A percentile compares a stretch with the other conserved stretches of the same genome.
These are phyloP conservation scores for Escovopsis sp. DNA, from an alignment of 2,329 filamentous ascomycete genomes.

Conservation along the genomic window DNA sequence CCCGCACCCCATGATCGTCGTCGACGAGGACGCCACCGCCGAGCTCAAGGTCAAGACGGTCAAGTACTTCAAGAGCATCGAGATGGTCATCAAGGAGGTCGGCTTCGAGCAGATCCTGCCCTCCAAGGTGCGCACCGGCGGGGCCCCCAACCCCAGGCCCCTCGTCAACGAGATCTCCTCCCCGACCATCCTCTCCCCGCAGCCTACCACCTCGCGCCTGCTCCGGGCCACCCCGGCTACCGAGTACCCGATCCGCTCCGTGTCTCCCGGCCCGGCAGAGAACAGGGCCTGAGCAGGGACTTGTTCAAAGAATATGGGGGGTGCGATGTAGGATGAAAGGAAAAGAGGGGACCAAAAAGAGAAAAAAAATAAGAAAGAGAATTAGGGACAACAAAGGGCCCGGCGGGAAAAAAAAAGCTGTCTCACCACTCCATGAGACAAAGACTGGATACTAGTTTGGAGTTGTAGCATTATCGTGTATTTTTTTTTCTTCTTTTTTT, in stretches of 20 bases:
- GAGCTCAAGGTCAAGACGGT: slow-evolving; percentile 64
- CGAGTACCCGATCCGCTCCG: slow-evolving; percentile 39
- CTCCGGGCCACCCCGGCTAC: slow-evolving; percentile 39
- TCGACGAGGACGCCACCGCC: slow-evolving; percentile 65
- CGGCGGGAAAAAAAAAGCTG: no score
- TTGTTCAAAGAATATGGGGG: no score
- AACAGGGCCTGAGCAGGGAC: no score
- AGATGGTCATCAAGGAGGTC: slow-evolving; percentile 43
- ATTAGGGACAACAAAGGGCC: neutral
- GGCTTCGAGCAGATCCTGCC: slow-evolving; percentile 42
- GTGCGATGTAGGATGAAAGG: no score
- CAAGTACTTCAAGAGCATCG: slow-evolving; percentile 59
- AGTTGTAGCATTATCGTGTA: no score
- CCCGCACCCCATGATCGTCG: slow-evolving; percentile 67
- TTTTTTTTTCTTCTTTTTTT: no score
- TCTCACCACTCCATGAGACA: no score
- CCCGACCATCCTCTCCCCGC: slow-evolving; percentile 34
- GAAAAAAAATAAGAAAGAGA: neutral
- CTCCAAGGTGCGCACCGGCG: slow-evolving; percentile 39
- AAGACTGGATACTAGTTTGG: no score
- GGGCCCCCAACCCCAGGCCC: slow-evolving; percentile 23
- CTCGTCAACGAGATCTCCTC: slow-evolving; percentile 29
- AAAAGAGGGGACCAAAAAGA: no score
- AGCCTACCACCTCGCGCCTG: slow-evolving; percentile 40
- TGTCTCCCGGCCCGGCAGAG: slow-evolving; percentile 37